phyloP scores from a whole-genome alignment of 2,329 filamentous ascomycete species.

The Alternaria triticina region DNA sequence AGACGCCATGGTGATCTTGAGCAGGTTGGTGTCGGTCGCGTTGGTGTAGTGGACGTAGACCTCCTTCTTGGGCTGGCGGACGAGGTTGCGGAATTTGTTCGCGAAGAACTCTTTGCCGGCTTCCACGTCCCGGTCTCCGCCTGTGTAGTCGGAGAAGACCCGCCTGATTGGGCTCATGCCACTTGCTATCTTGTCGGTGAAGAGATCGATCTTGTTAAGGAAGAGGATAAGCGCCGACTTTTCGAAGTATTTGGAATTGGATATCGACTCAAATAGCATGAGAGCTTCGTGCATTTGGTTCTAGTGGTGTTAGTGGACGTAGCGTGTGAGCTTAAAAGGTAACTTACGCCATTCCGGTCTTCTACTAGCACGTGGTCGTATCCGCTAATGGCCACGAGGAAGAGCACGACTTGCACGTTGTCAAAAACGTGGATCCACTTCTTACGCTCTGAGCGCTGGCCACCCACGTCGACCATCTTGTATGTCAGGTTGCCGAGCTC shows the following conservation, averaged over 20 bases:
- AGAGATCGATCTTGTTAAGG: conserved; percentile 61
- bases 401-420: conserved; percentile 89
- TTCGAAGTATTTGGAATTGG: conserved; percentile 60
- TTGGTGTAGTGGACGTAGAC: conserved; percentile 61
- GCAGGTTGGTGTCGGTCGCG: conserved; percentile 58
- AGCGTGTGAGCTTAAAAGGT: not conserved
- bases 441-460: conserved; percentile 90
- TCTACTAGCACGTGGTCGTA: conserved; percentile 97
- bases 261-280: conserved; percentile 61
- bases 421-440: conserved; percentile 99
- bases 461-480: conserved; percentile 95
- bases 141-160: conserved; percentile 58
- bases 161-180: conserved; percentile 56
- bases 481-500: conserved; percentile 91
- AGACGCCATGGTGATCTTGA: conserved; percentile 64
- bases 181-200: conserved; percentile 57
- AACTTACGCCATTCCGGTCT: conserved; percentile 89
- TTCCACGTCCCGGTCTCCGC: conserved; percentile 53
- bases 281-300: conserved; percentile 64
- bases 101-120: conserved; percentile 59
- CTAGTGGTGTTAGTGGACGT: conserved; percentile 35
- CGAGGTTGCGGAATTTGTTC: conserved; percentile 58
- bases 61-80: conserved; percentile 58
- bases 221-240: conserved; percentile 60
- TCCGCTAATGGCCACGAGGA: conserved; percentile 92